phyloP scores from a whole-genome alignment of 148 eudicot species.

The Mesembryanthemum crystallinum region DNA sequence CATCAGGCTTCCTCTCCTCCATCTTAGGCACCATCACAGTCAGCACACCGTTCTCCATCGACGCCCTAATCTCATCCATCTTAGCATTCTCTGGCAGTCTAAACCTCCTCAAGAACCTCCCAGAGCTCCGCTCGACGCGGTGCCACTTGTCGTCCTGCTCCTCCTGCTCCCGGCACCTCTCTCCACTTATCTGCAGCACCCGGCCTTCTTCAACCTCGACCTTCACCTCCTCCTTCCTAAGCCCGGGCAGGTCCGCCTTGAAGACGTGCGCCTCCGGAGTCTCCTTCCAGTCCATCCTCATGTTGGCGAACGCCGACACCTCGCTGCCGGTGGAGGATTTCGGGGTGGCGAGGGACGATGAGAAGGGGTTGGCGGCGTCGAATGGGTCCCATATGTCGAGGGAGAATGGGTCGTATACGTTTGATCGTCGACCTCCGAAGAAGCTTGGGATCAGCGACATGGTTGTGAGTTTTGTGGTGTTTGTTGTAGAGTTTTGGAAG shows the following conservation, averaged over 20 bases:
- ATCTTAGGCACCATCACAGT: constrained; percentile 32
- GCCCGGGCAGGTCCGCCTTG: constrained; percentile 43
- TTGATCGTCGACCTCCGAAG: constrained; percentile 19
- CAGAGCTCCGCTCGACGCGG: constrained; percentile 36
- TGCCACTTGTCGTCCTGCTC: constrained; percentile 40
- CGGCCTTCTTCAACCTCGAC: constrained; percentile 42
- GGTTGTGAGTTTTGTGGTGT: not conserved
- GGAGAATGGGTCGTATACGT: constrained; percentile 27
- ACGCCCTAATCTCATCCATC: constrained; percentile 36
- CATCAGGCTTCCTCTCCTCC: constrained; percentile 24
- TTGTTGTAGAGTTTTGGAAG: no score
- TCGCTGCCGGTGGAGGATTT: constrained; percentile 6
- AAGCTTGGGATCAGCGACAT: constrained; percentile 41
- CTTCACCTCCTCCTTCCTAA: constrained; percentile 47
- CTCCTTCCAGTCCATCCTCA: constrained; percentile 42
- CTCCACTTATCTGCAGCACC: constrained; percentile 40
- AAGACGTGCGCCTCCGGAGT: constrained; percentile 38
- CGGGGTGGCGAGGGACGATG: not conserved
- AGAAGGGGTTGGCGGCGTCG: constrained; percentile 25
- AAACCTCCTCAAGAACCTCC: constrained; percentile 37
- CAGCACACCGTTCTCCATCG: constrained; percentile 35
- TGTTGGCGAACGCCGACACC: constrained; percentile 17
- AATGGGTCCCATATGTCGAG: constrained; percentile 5
- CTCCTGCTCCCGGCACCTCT: constrained; percentile 32
- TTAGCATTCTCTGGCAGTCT: constrained; percentile 40